phyloP scores from a whole-genome alignment of 2,329 filamentous ascomycete genomes.

The Ophiostoma quercus region DNA sequence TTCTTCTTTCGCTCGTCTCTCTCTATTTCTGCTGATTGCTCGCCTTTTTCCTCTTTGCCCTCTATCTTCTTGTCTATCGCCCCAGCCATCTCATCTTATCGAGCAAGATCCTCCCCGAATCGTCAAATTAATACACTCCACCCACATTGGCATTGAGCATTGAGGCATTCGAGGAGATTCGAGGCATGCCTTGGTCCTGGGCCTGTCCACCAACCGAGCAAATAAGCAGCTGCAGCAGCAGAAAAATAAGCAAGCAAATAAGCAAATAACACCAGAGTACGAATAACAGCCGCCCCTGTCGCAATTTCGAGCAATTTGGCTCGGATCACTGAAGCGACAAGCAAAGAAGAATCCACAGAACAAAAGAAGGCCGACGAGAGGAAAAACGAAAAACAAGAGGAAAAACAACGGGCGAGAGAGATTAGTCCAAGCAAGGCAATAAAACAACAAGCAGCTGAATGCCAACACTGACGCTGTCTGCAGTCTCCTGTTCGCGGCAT shows the following conservation, averaged over 20 bases:
- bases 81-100: background rate
- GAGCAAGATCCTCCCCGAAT: background rate
- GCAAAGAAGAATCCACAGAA: background rate
- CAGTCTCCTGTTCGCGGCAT: background rate
- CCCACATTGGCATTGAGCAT: background rate
- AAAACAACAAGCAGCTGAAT: background rate
- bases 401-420: background rate
- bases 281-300: background rate
- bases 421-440: background rate
- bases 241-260: background rate
- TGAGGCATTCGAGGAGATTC: background rate
- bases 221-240: background rate
- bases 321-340: background rate
- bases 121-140: conserved; percentile 10
- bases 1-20: background rate
- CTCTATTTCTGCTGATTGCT: background rate
- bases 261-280: background rate
- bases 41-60: background rate
- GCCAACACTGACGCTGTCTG: background rate
- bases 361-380: background rate
- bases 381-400: background rate
- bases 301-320: conserved; percentile 8
- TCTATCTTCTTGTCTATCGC: background rate
- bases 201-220: no score
- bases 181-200: background rate